Percentiles rank a stretch among this genome's conserved stretches.
Conservation (phyloP, 495 filamentous ascomycete genomes). For the Lasiosphaeria miniovina region DNA sequence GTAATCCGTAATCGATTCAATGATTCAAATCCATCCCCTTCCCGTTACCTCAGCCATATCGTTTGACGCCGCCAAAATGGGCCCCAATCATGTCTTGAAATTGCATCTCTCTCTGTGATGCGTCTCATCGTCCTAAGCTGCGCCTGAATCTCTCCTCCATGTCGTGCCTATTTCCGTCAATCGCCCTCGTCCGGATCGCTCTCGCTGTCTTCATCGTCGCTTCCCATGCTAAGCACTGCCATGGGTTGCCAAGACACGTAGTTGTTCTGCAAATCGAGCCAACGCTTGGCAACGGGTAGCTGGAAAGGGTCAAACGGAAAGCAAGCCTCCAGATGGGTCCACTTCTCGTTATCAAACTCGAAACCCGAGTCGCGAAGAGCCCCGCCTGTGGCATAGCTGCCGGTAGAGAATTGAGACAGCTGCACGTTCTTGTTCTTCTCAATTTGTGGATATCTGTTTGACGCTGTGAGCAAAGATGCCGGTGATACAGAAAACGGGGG, state of each 20-base stretch:
- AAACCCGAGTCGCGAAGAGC: constrained; percentile 63
- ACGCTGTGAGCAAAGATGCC: background rate
- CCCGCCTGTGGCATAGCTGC: constrained; percentile 44
- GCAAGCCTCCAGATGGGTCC: constrained; percentile 80
- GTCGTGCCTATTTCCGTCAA: constrained; percentile 43
- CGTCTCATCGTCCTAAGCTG: constrained; percentile 43
- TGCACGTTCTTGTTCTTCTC: constrained; percentile 86
- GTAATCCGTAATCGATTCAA: too few species aligned
- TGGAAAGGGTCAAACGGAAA: constrained; percentile 98
- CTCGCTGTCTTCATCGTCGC: constrained; percentile 47
- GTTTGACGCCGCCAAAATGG: too few species aligned
- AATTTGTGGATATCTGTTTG: constrained; percentile 61
- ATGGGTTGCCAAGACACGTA: constrained; percentile 83
- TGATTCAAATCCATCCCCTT: too few species aligned
- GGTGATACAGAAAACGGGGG: too few species aligned
- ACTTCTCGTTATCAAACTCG: constrained; percentile 61
- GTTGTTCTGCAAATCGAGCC: constrained; percentile 68
- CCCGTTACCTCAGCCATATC: too few species aligned
- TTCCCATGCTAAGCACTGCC: constrained; percentile 58
- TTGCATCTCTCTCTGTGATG: background rate
- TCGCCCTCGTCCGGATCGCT: constrained; percentile 42
- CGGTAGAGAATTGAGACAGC: constrained; percentile 57
- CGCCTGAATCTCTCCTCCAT: constrained; percentile 49
- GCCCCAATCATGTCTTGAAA: background rate
- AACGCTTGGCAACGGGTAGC: constrained; percentile 75